phyloP scores from a whole-genome alignment of 805 yeast genomes.

The Kluyveromyces wickerhamii region DNA sequence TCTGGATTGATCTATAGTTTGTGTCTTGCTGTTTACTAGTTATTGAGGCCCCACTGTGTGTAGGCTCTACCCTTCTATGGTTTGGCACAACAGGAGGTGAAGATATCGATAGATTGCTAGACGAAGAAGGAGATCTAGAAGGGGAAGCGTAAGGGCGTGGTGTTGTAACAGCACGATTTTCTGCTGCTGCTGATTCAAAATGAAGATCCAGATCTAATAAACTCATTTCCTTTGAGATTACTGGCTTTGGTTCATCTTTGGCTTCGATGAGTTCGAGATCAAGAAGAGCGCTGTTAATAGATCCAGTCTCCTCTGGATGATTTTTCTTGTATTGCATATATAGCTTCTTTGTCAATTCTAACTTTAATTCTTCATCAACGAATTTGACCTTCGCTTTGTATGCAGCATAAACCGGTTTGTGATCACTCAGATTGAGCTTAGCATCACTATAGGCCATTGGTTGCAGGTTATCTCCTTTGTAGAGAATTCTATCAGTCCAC shows the following conservation, averaged over 20 bases:
- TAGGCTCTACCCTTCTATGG: background rate
- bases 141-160: slow-evolving; percentile 5
- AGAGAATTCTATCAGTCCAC: slow-evolving; percentile 90
- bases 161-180: background rate
- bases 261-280: slow-evolving; percentile 10
- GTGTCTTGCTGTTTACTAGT: background rate
- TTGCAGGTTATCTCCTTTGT: slow-evolving; percentile 46
- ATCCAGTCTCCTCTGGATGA: slow-evolving; percentile 25
- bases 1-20: background rate
- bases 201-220: slow-evolving; percentile 10
- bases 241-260: slow-evolving; percentile 5
- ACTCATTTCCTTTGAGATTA: slow-evolving; percentile 9
- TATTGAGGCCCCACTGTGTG: background rate
- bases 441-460: slow-evolving; percentile 67
- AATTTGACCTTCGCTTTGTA: slow-evolving; percentile 59
- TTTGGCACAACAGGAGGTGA: background rate
- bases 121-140: slow-evolving; percentile 7
- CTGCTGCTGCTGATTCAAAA: background rate
- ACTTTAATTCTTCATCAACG: slow-evolving; percentile 56
- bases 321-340: slow-evolving; percentile 46
- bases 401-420: slow-evolving; percentile 84
- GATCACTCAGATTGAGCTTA: slow-evolving; percentile 69
- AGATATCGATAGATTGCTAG: slow-evolving; percentile 2
- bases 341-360: slow-evolving; percentile 46
- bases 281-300: slow-evolving; percentile 14